Percentiles rank a stretch among this genome's conserved stretches.
These are phyloP conservation scores for Fennellomyces sp. DNA, from an alignment of 371 early-diverging fungal genomes.

Conservation along the genomic window DNA sequence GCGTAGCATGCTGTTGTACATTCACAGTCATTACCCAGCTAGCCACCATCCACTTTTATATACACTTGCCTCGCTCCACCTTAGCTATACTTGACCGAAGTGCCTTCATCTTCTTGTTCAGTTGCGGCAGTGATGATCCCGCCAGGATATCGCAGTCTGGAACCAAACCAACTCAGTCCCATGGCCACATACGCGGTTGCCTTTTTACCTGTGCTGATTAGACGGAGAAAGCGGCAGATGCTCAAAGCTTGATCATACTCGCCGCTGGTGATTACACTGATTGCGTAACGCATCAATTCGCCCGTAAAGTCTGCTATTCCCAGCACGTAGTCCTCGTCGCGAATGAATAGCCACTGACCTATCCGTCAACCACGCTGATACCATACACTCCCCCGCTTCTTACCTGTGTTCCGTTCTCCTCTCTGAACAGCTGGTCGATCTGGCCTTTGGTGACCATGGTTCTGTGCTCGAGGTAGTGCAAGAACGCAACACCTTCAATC, in stretches of 20 bases:
- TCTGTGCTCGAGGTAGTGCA: constrained; percentile 52
- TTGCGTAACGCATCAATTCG: constrained; percentile 71
- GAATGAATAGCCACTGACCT: constrained; percentile 30
- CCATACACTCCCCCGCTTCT: not conserved
- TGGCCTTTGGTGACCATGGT: constrained; percentile 46
- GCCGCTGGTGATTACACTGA: constrained; percentile 52
- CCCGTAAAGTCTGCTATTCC: constrained; percentile 76
- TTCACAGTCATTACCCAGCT: too few relatives aligned
- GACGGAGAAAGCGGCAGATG: constrained; percentile 51
- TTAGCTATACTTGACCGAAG: constrained; percentile 34
- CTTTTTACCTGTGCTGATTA: constrained; percentile 38
- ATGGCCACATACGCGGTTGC: not conserved
- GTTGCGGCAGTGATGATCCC: constrained; percentile 23
- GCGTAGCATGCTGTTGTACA: constrained; percentile 33
- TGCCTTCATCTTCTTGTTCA: constrained; percentile 35
- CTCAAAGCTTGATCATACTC: constrained; percentile 46
- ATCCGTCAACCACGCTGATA: not conserved
- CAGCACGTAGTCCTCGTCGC: constrained; percentile 59
- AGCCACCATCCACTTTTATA: too few relatives aligned
- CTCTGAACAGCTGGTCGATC: constrained; percentile 48
- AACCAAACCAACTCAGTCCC: too few relatives aligned
- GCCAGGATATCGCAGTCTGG: constrained; percentile 40
- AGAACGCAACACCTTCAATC: constrained; percentile 68
- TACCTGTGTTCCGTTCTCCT: constrained; percentile 32
- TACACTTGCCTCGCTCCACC: constrained; percentile 37